phyloP scores from a whole-genome alignment of 2,329 filamentous ascomycete genomes.

The Aspergillus hortae region DNA sequence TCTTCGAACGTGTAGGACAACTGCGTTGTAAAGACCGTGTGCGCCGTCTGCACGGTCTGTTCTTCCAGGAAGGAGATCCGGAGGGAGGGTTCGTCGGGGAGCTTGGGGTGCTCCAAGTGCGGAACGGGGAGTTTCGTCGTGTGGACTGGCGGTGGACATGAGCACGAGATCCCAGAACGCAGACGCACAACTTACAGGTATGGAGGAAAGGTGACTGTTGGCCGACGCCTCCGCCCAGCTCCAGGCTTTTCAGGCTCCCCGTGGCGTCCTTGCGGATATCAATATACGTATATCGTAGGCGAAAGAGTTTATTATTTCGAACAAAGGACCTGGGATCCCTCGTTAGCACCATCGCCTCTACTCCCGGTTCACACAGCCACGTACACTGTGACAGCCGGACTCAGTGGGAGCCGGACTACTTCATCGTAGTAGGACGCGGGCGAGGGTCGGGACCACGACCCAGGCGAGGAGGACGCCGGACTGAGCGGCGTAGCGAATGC shows the following conservation, averaged over 20 bases:
- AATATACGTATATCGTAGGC: conserved; percentile 36
- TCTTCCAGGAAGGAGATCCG: conserved; percentile 42
- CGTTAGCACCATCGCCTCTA: background rate
- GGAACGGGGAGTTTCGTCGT: conserved; percentile 38
- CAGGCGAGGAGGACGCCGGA: conserved; percentile 21
- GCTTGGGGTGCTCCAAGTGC: conserved; percentile 41
- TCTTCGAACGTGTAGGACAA: conserved; percentile 42
- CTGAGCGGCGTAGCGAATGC: conserved; percentile 21
- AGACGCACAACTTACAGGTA: conserved; percentile 30
- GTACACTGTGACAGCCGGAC: conserved; percentile 33
- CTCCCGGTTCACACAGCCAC: conserved; percentile 4
- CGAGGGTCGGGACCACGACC: conserved; percentile 24
- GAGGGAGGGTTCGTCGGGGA: conserved; percentile 29
- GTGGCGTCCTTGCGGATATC: conserved; percentile 38
- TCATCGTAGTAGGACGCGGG: conserved; percentile 29
- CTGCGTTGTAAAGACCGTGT: conserved; percentile 38
- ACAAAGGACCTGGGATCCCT: conserved; percentile 32
- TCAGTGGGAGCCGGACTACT: conserved; percentile 27
- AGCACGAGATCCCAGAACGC: background rate
- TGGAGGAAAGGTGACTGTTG: conserved; percentile 36
- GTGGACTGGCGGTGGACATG: conserved; percentile 24
- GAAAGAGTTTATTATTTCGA: conserved; percentile 37
- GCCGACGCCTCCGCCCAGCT: conserved; percentile 36
- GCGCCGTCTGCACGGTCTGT: conserved; percentile 39
- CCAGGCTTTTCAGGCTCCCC: conserved; percentile 34